Conservation (phyloP, 805 yeast genomes). For the Yarrowia sp. region DNA sequence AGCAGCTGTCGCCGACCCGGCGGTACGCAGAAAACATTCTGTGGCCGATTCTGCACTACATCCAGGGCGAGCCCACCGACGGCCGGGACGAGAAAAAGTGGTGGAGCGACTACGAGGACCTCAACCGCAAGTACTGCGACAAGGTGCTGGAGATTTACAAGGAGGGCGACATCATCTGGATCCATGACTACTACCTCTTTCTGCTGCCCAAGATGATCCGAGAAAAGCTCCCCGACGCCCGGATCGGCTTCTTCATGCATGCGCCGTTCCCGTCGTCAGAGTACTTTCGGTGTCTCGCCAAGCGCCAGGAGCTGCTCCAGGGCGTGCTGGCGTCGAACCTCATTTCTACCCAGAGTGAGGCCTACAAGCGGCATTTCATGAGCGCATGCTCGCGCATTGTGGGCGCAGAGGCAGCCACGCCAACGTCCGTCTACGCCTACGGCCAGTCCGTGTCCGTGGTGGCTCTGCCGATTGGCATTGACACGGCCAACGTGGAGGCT, state of each 20-base stretch:
- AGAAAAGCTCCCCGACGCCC: slow-evolving; percentile 68
- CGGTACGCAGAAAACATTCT: slow-evolving; percentile 81
- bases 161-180: slow-evolving; percentile 90
- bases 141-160: slow-evolving; percentile 67
- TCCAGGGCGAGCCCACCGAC: slow-evolving; percentile 69
- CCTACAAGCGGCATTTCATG: slow-evolving; percentile 86
- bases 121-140: slow-evolving; percentile 86
- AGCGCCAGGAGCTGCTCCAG: slow-evolving; percentile 75
- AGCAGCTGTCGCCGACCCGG: slow-evolving; percentile 81
- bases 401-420: slow-evolving; percentile 60
- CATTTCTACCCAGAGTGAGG: slow-evolving; percentile 79
- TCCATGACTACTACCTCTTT: slow-evolving; percentile 84
- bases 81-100: slow-evolving; percentile 70
- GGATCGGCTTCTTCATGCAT: slow-evolving; percentile 76
- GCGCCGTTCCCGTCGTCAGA: slow-evolving; percentile 95
- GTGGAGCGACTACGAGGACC: slow-evolving; percentile 84
- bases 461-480: slow-evolving; percentile 86
- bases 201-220: slow-evolving; percentile 79
- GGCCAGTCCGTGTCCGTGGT: slow-evolving; percentile 74
- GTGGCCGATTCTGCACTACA: slow-evolving; percentile 96
- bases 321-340: slow-evolving; percentile 92
- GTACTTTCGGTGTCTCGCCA: slow-evolving; percentile 84
- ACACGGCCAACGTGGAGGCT: slow-evolving; percentile 60
- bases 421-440: slow-evolving; percentile 56
- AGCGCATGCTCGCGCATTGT: slow-evolving; percentile 84